Evolutionary conservation across 192 early-diverging fungal species (phyloP).

Genomic region (Coemansia javaensis): DNA sequence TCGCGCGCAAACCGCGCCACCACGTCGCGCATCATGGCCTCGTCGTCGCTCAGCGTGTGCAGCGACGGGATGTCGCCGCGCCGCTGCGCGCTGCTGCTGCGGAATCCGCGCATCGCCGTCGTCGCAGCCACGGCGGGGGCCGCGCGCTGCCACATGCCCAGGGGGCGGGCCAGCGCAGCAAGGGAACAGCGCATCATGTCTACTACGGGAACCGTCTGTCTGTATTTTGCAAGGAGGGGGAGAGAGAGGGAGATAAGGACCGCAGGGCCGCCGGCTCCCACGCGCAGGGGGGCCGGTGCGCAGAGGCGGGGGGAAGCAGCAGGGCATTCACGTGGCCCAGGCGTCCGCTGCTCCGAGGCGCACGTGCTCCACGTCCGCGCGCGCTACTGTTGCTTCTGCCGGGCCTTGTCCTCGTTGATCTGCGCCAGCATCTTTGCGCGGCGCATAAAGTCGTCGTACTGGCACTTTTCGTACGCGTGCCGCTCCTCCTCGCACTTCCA

Average conservation of each 20-base stretch:
- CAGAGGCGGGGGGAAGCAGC: too few relatives aligned
- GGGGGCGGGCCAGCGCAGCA: neutral
- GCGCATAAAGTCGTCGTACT: conserved; percentile 79
- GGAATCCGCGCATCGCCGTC: neutral
- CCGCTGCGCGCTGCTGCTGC: neutral
- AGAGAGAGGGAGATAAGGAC: too few relatives aligned
- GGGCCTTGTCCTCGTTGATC: conserved; percentile 28
- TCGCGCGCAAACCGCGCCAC: conserved; percentile 77
- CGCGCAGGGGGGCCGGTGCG: too few relatives aligned
- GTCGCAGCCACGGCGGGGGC: neutral
- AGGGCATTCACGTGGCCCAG: too few relatives aligned
- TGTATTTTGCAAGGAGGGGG: too few relatives aligned
- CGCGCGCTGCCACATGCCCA: too few relatives aligned
- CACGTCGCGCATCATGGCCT: conserved; percentile 75
- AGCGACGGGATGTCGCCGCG: conserved; percentile 52
- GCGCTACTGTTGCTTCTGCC: neutral
- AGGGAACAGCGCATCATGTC: too few relatives aligned
- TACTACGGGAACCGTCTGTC: too few relatives aligned
- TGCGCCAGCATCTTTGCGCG: conserved; percentile 43
- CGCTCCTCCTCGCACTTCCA: conserved; percentile 92
- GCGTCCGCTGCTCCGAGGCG: too few relatives aligned
- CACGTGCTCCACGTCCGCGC: neutral
- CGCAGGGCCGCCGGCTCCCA: too few relatives aligned
- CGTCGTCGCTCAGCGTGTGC: conserved; percentile 81
- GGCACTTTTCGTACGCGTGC: conserved; percentile 88